phyloP scores from a whole-genome alignment of 345 rosid genomes.

The Brassica rapa region DNA sequence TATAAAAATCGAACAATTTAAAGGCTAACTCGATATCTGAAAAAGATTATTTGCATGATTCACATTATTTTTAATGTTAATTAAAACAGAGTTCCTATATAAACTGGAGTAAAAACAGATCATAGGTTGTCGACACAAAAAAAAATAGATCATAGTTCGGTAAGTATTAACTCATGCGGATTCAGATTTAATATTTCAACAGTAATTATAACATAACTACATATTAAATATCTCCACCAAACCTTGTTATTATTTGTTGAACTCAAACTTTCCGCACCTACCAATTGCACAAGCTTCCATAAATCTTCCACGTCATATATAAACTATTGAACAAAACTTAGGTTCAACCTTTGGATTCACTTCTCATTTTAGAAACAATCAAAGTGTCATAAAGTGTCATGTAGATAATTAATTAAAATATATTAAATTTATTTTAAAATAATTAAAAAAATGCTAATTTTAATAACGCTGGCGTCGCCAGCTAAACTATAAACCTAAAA shows the following conservation, averaged over 20 bases:
- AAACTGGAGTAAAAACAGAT: neutral
- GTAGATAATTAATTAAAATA: too few species aligned
- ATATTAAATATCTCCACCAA: slow-evolving; percentile 18
- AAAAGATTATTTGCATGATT: too few species aligned
- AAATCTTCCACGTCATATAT: slow-evolving; percentile 2
- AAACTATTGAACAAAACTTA: too few species aligned
- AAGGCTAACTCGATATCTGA: too few species aligned
- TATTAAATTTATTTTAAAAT: too few species aligned
- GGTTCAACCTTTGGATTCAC: too few species aligned
- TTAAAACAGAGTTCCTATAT: neutral
- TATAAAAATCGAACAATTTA: too few species aligned
- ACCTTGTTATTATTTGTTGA: slow-evolving; percentile 34
- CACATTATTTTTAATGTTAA: neutral
- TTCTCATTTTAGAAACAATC: too few species aligned
- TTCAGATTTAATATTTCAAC: neutral
- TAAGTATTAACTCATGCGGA: neutral
- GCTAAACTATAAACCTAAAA: too few species aligned
- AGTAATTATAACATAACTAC: neutral
- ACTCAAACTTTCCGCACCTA: slow-evolving; percentile 26
- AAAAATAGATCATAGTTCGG: neutral
- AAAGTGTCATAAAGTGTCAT: too few species aligned
- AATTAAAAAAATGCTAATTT: too few species aligned
- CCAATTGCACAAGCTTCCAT: slow-evolving; percentile 29
- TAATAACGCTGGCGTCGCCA: too few species aligned
- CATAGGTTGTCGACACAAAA: neutral